These are phyloP conservation scores for Quercus suber DNA, from an alignment of 306 rosid species.

Conservation along the genomic window DNA sequence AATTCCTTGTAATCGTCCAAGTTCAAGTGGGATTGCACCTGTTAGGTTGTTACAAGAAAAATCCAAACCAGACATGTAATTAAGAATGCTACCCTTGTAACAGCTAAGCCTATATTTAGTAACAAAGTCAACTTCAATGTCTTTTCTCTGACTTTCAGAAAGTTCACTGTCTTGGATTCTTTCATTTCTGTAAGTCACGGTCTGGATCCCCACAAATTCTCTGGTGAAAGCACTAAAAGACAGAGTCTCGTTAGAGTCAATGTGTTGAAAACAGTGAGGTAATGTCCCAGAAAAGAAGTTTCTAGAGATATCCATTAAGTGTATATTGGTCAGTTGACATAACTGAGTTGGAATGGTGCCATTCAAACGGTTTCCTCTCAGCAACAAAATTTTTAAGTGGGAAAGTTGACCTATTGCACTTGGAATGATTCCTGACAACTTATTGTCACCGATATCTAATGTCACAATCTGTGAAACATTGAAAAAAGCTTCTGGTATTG, in stretches of 20 bases:
- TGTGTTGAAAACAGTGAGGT: slow-evolving; percentile 3
- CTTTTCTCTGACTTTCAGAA: too few species aligned
- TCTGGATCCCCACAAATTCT: too few species aligned
- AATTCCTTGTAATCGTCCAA: too few species aligned
- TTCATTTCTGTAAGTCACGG: too few species aligned
- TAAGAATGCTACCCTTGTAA: too few species aligned
- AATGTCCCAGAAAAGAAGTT: slow-evolving; percentile 2
- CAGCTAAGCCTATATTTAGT: too few species aligned
- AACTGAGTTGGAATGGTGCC: slow-evolving; percentile 1
- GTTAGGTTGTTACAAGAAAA: too few species aligned
- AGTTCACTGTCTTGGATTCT: too few species aligned
- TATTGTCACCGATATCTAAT: background rate
- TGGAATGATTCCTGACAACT: background rate
- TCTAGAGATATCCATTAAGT: slow-evolving; percentile 2
- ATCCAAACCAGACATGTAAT: too few species aligned
- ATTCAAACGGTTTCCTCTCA: background rate
- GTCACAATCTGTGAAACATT: background rate
- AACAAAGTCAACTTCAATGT: too few species aligned
- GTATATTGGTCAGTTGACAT: background rate
- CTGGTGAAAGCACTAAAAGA: too few species aligned
- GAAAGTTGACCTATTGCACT: background rate
- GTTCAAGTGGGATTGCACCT: too few species aligned
- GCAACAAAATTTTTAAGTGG: background rate
- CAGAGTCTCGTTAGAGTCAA: background rate
- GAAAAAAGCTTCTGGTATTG: background rate